These are phyloP conservation scores for Blastobotrys arbuscula DNA, from an alignment of 1,139 yeast genomes.

Conservation along the genomic window DNA sequence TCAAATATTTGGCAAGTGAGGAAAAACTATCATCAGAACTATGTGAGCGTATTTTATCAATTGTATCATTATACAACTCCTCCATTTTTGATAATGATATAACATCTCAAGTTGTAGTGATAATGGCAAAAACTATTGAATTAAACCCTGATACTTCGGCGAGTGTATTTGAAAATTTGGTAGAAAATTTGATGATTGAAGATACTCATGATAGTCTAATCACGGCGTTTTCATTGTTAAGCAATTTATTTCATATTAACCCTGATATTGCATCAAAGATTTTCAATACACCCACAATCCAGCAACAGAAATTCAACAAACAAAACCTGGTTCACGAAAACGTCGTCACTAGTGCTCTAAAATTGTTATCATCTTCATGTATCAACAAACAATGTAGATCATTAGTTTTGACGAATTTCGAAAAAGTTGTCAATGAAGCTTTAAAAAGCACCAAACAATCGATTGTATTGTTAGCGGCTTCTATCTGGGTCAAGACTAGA, in stretches of 20 bases:
- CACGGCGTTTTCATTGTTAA: conserved; percentile 60
- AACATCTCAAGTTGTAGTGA: conserved; percentile 18
- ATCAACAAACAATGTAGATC: conserved; percentile 31
- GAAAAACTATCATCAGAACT: background rate
- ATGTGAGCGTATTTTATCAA: conserved; percentile 11
- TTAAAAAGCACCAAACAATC: conserved; percentile 22
- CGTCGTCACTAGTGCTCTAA: conserved; percentile 28
- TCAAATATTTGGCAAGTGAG: conserved; percentile 9
- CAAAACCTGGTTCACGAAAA: conserved; percentile 21
- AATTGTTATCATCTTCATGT: conserved; percentile 34
- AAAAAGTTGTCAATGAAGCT: conserved; percentile 25
- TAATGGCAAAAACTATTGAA: conserved; percentile 22
- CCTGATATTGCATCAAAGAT: conserved; percentile 22
- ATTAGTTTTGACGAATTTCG: conserved; percentile 28
- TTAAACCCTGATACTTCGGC: conserved; percentile 15
- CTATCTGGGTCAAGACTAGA: conserved; percentile 33
- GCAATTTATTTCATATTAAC: conserved; percentile 61
- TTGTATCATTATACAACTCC: conserved; percentile 5
- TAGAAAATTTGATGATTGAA: conserved; percentile 18
- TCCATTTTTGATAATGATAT: conserved; percentile 8
- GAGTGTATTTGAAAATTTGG: conserved; percentile 15
- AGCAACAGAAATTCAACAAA: conserved; percentile 20
- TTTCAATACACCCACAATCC: conserved; percentile 22
- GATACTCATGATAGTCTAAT: conserved; percentile 19
- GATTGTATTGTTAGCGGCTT: conserved; percentile 32